These are phyloP conservation scores for Saccharomyces hybrid DNA, from an alignment of 1,139 yeast genomes.

Conservation along the genomic window DNA sequence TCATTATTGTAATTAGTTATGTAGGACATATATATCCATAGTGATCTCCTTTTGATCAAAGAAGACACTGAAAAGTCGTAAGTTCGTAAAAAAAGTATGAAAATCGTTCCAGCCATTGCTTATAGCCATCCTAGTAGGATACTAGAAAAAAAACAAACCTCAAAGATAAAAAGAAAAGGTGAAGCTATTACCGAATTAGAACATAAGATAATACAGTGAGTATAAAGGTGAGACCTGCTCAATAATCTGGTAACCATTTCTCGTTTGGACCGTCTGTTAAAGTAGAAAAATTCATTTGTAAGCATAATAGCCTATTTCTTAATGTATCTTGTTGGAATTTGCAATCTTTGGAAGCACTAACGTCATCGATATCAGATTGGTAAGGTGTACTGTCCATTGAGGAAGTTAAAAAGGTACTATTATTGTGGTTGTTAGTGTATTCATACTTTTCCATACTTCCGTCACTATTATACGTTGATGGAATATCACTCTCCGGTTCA, in stretches of 20 bases:
- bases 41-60: not conserved
- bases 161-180: not conserved
- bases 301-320: not conserved
- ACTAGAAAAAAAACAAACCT: not conserved
- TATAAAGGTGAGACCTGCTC: not conserved
- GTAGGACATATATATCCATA: not conserved
- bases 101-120: not conserved
- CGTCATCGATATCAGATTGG: constrained; percentile 1
- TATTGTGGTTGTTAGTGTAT: not conserved
- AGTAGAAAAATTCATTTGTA: not conserved
- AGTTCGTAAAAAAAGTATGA: not conserved
- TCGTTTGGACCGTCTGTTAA: not conserved
- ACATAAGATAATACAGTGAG: not conserved
- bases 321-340: not conserved
- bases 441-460: not conserved
- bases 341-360: not conserved
- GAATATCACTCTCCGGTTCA: constrained; percentile 2
- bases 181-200: not conserved
- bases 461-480: not conserved
- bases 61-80: not conserved
- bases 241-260: not conserved
- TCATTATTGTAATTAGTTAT: not conserved
- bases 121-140: not conserved
- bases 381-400: constrained; percentile 2
- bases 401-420: not conserved